Base-by-base conservation (phyloP, 2,329 filamentous ascomycete species). In the Blastomyces parvus region DNA sequence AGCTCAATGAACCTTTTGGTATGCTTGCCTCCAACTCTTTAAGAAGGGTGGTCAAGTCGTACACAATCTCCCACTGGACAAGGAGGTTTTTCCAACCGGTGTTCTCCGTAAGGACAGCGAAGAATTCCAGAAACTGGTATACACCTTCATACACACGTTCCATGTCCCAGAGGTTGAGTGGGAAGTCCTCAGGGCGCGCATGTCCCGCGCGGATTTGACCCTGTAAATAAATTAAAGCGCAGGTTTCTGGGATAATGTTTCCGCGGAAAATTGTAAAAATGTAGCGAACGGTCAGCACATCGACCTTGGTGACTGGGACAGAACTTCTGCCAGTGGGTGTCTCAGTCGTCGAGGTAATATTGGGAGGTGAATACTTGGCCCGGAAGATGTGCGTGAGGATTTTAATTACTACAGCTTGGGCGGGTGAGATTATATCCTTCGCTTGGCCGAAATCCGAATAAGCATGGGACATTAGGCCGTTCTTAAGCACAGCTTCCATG, bases 161-260 rank as follows among this genome's bases (percentile, higher is more conserved):
- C 88, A 97, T 96, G 70, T 97, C 93, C 93, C 93, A 97, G 57
- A 91, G 84, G 70, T 97, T 95, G 1, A 97, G 86, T 0, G 93
- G 93, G 70, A 97, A 97, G 70, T 97, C 92, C 66, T 90, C 86
- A 0, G 90, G 86, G 65, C 93, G 84, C 19, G 88, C 86, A 63
- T 86, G 82, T 40, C 88, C 86, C 50, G 88, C 86, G 52, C 90
- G 87, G 42, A 97, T 96, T 72, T 96, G 89, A 19, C 90, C 90
- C 77, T 97, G 93, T 2, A 96, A 83, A 71, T 94, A 91, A 78
- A 97, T 96, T 46, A 97, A 81, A n/a, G 92, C 92, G 62, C 92
- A 90, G 19, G 91, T 96, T 72, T 97, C 92, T 0, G 93, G 93
- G 4, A 97, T 92, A 65, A 97, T 93, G 66, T 92, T 90, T 67